Base-by-base conservation (phyloP, 2,329 filamentous ascomycete genomes). In the Beauveria caledonica region DNA sequence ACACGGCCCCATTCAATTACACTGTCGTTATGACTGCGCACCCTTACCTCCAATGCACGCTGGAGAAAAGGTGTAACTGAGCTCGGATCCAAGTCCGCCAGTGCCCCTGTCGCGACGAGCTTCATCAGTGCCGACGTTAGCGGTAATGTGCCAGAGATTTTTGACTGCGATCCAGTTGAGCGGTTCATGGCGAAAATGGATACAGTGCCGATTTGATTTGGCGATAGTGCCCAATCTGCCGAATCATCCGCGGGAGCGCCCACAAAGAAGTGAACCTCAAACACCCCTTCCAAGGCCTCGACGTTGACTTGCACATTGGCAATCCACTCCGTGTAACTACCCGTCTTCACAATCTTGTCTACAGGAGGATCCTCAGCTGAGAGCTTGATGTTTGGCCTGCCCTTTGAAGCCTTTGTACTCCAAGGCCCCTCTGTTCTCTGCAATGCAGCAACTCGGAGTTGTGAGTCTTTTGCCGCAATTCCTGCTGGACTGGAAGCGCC, bases 201-300 rank as follows among this genome's bases (percentile, higher is more conserved):
- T 64, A 87, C 80, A 0, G 81, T 82, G 2, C 88, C 88, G 3
- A 87, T 78, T 10, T 87, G 77, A 63, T 82, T 86, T 1, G 73
- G 67, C 0, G 81, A 78, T 45, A 70, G 69, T 1, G 77, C 68
- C 86, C 86, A 89, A 0, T 70, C 66, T 5, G 64, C 64, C 1
- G 76, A 66, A 44, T 84, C 74, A 3, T 67, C 64, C 0, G 80
- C 74, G 1, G 77, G 74, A 2, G 77, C 69, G 0, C 86, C 88
- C 1, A 91, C 69, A 72, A 92, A 92, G 62, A 92, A 75, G 68
- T 87, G 83, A 21, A 93, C 76, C 0, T 64, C 65, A 58, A 87
- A 90, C 0, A 86, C 83, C 1, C 80, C 81, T 11, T 80, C 76
- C 9, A 88, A 71, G 2, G 83, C 83, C 61, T 83, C 80, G 63